These are phyloP conservation scores for Crithidia fasciculata DNA, from an alignment of 208 protist species.

Conservation along the genomic window DNA sequence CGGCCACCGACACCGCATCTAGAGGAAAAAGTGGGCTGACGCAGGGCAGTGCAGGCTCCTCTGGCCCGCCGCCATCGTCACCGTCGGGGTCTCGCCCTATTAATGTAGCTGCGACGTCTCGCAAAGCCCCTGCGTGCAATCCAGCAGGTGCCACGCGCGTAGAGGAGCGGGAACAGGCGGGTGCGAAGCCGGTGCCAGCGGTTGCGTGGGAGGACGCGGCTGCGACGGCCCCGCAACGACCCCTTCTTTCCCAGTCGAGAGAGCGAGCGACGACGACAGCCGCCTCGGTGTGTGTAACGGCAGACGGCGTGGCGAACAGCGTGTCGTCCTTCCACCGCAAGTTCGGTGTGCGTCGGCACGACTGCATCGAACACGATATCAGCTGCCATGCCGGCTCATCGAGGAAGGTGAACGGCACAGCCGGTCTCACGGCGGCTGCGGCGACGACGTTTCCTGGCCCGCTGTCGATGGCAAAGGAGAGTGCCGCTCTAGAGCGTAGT, in stretches of 20 bases:
- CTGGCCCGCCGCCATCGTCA: too few species aligned
- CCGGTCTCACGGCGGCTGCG: not conserved
- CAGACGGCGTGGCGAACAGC: not conserved
- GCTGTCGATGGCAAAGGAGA: conserved; percentile 30
- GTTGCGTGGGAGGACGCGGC: conserved; percentile 21
- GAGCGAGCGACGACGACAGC: not conserved
- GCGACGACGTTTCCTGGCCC: not conserved
- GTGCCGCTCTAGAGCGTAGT: conserved; percentile 33
- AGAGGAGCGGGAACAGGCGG: not conserved
- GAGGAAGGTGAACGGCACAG: conserved; percentile 1
- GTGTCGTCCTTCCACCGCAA: conserved; percentile 35
- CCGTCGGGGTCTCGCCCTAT: too few species aligned
- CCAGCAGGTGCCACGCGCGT: not conserved
- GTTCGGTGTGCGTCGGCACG: conserved; percentile 36
- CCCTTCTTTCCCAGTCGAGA: conserved; percentile 1
- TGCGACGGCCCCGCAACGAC: conserved; percentile 11
- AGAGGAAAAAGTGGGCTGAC: too few species aligned
- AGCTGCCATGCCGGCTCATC: conserved; percentile 25
- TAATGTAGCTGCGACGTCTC: not conserved
- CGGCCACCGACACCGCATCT: too few species aligned
- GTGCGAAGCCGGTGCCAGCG: not conserved
- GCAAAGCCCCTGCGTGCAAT: not conserved
- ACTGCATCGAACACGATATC: conserved; percentile 28
- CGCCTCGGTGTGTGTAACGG: not conserved
- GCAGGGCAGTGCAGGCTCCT: too few species aligned